Conservation (phyloP, 805 yeast species). For the Candida broadrunensis region DNA sequence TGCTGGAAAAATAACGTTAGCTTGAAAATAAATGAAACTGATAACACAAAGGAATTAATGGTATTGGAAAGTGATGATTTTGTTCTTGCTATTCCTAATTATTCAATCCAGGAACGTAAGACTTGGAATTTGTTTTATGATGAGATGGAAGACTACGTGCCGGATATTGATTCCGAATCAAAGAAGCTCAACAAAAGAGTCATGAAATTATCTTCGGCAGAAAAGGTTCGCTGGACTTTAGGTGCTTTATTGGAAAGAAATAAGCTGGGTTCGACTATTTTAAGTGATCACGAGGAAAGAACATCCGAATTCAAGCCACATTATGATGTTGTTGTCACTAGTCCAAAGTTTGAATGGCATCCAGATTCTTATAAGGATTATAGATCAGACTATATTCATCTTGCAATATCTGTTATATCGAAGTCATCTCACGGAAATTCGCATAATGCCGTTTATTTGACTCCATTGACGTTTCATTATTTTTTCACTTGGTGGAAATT, state of each 20-base stretch:
- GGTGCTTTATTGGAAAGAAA: conserved; percentile 76
- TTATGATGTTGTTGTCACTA: conserved; percentile 57
- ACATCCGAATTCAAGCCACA: conserved; percentile 54
- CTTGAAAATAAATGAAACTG: conserved; percentile 49
- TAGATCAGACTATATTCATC: conserved; percentile 77
- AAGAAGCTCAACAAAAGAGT: conserved; percentile 37
- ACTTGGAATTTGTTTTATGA: conserved; percentile 38
- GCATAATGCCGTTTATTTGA: conserved; percentile 33
- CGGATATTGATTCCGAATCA: conserved; percentile 23
- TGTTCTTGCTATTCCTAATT: conserved; percentile 54
- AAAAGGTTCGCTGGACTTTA: conserved; percentile 71
- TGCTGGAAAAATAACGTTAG: conserved; percentile 58
- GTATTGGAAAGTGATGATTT: conserved; percentile 55
- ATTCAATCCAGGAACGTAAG: conserved; percentile 31
- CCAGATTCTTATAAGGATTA: conserved; percentile 77
- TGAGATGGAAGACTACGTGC: conserved; percentile 14
- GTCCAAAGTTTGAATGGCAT: conserved; percentile 56
- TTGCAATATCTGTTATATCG: conserved; percentile 38
- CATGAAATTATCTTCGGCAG: conserved; percentile 56
- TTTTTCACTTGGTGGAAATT: conserved; percentile 44
- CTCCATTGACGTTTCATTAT: conserved; percentile 37
- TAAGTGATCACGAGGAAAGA: conserved; percentile 41
- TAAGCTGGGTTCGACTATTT: conserved; percentile 21
- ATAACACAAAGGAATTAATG: conserved; percentile 48
- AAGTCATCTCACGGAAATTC: conserved; percentile 26